These are phyloP conservation scores for Musa balbisiana DNA, from an alignment of 202 grass and related monocot species.

Conservation along the genomic window DNA sequence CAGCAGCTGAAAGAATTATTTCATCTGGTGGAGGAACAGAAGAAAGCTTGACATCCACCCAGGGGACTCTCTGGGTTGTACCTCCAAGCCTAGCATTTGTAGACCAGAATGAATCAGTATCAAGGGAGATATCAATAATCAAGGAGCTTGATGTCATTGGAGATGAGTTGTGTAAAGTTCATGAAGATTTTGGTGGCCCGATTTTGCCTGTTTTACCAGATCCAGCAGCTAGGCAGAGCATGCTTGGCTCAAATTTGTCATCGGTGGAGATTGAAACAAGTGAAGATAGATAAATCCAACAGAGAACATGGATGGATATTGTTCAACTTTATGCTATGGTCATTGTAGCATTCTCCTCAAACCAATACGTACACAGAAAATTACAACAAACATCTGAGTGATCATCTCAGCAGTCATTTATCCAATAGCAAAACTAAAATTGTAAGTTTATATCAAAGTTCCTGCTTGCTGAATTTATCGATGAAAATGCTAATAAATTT, in stretches of 20 bases:
- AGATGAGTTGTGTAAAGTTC: constrained; percentile 21
- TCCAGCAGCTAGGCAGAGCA: constrained; percentile 1
- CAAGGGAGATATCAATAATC: constrained; percentile 32
- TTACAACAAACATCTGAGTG: neutral
- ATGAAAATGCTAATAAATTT: too few species aligned
- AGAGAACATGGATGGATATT: neutral
- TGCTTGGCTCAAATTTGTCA: constrained; percentile 7
- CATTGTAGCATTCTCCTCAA: neutral
- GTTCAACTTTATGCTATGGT: neutral
- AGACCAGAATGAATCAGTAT: constrained; percentile 35
- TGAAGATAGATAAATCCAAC: neutral
- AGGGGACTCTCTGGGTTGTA: constrained; percentile 22
- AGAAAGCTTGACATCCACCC: too few species aligned
- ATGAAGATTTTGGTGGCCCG: constrained; percentile 25
- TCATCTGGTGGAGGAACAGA: too few species aligned
- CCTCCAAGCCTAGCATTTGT: constrained; percentile 34
- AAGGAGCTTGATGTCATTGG: constrained; percentile 30
- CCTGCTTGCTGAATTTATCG: too few species aligned
- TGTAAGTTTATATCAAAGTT: too few species aligned
- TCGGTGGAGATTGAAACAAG: constrained; percentile 9
- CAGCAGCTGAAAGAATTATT: too few species aligned
- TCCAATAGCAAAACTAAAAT: too few species aligned
- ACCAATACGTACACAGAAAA: neutral
- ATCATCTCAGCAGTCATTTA: neutral
- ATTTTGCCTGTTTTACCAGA: constrained; percentile 13